Evolutionary conservation across 2,329 filamentous ascomycete species (phyloP).

Genomic region (Microdochium bolleyi): DNA sequence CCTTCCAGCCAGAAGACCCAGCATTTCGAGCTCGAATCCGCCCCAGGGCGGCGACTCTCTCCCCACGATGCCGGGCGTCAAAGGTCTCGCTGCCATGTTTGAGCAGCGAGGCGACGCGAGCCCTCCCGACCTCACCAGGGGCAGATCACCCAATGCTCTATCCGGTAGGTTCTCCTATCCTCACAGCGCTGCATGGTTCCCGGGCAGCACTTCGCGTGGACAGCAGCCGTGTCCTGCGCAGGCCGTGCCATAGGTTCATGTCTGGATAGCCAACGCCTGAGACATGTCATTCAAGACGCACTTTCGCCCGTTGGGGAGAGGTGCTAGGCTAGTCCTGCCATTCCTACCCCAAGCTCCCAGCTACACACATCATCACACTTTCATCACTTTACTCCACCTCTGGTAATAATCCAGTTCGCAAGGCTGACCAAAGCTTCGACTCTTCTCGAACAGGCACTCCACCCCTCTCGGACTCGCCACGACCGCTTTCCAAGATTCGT

Average conservation of each 20-base stretch:
- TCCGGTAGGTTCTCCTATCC: slow-evolving; percentile 21
- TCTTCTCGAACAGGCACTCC: slow-evolving; percentile 25
- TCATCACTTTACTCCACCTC: slow-evolving; percentile 3
- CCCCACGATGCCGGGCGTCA: slow-evolving; percentile 57
- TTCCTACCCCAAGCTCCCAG: neutral
- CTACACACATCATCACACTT: slow-evolving; percentile 4
- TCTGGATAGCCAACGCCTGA: too few relatives aligned
- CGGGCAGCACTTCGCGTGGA: neutral
- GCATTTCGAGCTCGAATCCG: neutral
- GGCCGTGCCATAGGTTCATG: neutral
- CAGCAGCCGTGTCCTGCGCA: neutral
- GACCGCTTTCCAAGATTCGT: slow-evolving; percentile 66
- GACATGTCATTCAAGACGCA: too few relatives aligned
- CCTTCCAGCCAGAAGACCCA: too few relatives aligned
- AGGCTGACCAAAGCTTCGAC: slow-evolving; percentile 19
- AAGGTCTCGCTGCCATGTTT: slow-evolving; percentile 73
- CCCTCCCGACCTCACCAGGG: slow-evolving; percentile 51
- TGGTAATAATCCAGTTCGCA: slow-evolving; percentile 1
- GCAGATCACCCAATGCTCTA: slow-evolving; percentile 51
- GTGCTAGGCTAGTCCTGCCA: neutral
- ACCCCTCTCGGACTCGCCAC: slow-evolving; percentile 39
- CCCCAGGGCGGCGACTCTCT: slow-evolving; percentile 5
- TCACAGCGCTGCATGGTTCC: neutral
- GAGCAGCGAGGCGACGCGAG: slow-evolving; percentile 62
- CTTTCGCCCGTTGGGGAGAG: neutral